Base-by-base conservation (phyloP, 768 basidiomycete species). In the Phylloporus scabripes region DNA sequence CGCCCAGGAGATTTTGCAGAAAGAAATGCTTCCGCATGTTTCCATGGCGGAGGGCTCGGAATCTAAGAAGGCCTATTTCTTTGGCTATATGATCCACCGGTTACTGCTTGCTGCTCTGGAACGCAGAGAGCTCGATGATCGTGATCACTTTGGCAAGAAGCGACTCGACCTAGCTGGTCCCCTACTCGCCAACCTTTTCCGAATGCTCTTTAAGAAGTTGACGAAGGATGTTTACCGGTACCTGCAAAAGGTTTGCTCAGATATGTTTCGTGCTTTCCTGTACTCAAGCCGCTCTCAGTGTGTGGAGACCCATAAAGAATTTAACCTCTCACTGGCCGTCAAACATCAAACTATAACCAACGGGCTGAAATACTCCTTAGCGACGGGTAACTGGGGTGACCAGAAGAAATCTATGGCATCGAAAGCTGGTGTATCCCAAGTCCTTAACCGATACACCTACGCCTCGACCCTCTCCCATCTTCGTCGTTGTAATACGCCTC, bases 91-190 rank as follows among this genome's bases (percentile, higher is more conserved):
- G 95, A 92, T 97, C 28, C 95, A 98, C 70, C 86, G 96, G 52
- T 77, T 99, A 23, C 73, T 97, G 0, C 80, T 96, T 17, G 96
- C 96, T 20, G 93, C 93, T 11, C 69, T 99, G 59, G 94, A 97
- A 64, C 78, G 96, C 39, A 78, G 96, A 59, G 96, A 99, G 60
- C 75, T 99, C 21, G 96, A 99, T 65, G 96, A 99, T 70, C 91
- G 96, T 72, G 96, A 99, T 72, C 96, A 99, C 70, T 98, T 98
- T 58, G 96, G 96, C 46, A 97, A 97, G 71, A 99, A 99, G 71
- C 83, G 96, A 29, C 74, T 98, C 52, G 96, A 99, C 69, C 71
- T 99, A 40, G 96, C 95, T 43, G 96, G 96, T 5, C 96, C 96
- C 47, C 69, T 99, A 24, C 77, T 99, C 41, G 92, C 96, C n/a